Evolutionary conservation across 1,139 yeast species (phyloP), one percentile per base, ranked within the genome.

Genomic region (Pichia sp.): DNA sequence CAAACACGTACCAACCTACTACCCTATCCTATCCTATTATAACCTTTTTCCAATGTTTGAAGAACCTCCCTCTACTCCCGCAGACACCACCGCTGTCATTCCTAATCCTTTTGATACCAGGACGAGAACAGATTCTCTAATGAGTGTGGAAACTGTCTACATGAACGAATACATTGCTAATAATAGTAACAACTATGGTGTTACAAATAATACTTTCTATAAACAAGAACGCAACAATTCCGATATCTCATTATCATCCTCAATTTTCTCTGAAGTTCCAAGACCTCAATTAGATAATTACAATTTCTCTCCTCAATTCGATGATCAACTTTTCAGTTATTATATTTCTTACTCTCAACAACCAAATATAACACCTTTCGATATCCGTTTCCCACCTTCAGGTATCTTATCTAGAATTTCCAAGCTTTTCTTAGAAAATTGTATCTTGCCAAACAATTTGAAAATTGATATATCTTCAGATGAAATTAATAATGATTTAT

Each of bases 281-380:
- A 31, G 53, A 12, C 47, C 53, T 21, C 51, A 46, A 28, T n/a
- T 52, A 28, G 51, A 46, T 2, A 49, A 45, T 31, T 55, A 54
- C 35, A 53, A 52, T 18, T 61, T 66, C 31, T 54, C 63, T 6
- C 54, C 54, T 10, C 36, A 33, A 1, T 67, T 67, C 41, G 71
- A 67, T 44, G 58, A 53, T 7, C 40, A 58, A 17, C 46, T 67
- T n/a, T 43, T 58, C 36, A 56, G 54, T 31, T 55, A 56, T 5
- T 67, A 64, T 43, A 59, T 59, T 23, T 39, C 53, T 4, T 66
- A 61, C 45, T 59, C 63, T 14, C 55, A 52, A 32, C 63, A 56
- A 43, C 71, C 72, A 21, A 63, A 63, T 34, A 55, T 60, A 9
- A 67, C 72, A 1, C 72, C 72, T 0, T 67, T 67, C 49, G 66